These are phyloP conservation scores for Komagataella mondaviorum DNA, from an alignment of 805 yeast species.

Conservation along the genomic window DNA sequence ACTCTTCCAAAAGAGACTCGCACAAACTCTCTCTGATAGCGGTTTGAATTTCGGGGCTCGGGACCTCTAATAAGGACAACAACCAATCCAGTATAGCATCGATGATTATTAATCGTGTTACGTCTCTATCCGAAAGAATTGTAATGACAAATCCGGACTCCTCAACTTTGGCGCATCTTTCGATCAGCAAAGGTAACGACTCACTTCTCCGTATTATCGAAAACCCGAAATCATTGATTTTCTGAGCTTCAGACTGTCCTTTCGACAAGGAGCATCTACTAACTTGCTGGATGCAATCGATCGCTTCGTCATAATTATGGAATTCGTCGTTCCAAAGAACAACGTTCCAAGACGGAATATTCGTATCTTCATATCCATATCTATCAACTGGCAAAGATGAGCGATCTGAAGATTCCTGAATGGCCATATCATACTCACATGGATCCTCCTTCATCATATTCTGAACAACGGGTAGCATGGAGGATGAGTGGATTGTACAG, in stretches of 20 bases:
- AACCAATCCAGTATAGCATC: conserved; percentile 39
- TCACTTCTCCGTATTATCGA: conserved; percentile 4
- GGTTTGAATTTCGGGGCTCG: conserved; percentile 23
- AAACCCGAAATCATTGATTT: not conserved
- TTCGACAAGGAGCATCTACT: not conserved
- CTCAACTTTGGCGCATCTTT: conserved; percentile 28
- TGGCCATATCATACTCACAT: conserved; percentile 2
- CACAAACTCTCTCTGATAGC: conserved; percentile 27
- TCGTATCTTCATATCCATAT: conserved; percentile 22
- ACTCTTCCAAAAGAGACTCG: conserved; percentile 24
- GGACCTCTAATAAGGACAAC: conserved; percentile 21
- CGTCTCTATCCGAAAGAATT: not conserved
- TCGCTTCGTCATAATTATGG: conserved; percentile 48
- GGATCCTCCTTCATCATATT: not conserved
- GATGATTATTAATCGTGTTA: conserved; percentile 13
- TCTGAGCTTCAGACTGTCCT: not conserved
- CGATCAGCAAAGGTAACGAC: conserved; percentile 1
- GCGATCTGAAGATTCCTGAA: conserved; percentile 13
- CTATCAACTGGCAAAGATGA: conserved; percentile 18
- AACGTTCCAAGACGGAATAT: conserved; percentile 27
- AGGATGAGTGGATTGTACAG: conserved; percentile 23
- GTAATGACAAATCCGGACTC: not conserved
- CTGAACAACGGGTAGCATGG: conserved; percentile 25
- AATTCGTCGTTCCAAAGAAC: conserved; percentile 72
- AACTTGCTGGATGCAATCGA: conserved; percentile 22